Percentiles rank a stretch among this genome's conserved stretches.
Evolutionary conservation across 768 basidiomycete species (phyloP).

Genomic region (Clitopilus hobsonii): DNA sequence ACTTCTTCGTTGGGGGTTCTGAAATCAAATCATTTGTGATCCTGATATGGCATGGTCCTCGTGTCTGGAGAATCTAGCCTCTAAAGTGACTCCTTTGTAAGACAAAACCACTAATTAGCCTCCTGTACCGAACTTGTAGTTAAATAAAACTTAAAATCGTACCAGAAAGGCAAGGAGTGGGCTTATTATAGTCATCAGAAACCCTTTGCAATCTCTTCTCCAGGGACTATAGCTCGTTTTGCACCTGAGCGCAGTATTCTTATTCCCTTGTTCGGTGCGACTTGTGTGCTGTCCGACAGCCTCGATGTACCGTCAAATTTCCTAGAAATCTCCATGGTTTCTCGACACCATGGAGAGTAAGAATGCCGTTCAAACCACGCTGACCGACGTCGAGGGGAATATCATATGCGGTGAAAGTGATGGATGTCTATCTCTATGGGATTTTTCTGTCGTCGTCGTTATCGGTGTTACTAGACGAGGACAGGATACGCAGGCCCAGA

Average conservation of each 20-base stretch:
- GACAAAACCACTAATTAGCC: not conserved
- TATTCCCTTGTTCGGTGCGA: not conserved
- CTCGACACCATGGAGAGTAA: not conserved
- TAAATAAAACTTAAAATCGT: not conserved
- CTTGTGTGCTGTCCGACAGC: not conserved
- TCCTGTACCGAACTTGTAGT: too few relatives aligned
- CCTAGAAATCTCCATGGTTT: not conserved
- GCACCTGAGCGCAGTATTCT: not conserved
- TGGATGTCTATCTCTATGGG: not conserved
- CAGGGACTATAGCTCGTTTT: not conserved
- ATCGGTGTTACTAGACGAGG: not conserved
- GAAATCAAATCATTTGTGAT: not conserved
- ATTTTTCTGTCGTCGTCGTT: not conserved
- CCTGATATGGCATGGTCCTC: not conserved
- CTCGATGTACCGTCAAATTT: not conserved
- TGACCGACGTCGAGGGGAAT: not conserved
- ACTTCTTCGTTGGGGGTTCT: not conserved
- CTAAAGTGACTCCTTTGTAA: not conserved
- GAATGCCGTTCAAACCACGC: not conserved
- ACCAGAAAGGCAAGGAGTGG: not conserved
- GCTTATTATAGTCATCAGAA: not conserved
- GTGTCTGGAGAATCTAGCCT: not conserved
- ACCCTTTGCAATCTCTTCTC: not conserved
- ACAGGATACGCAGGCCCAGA: not conserved
- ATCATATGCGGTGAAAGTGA: not conserved